phyloP scores from a whole-genome alignment of 192 early-diverging fungal species.

The Coemansia sp. region DNA sequence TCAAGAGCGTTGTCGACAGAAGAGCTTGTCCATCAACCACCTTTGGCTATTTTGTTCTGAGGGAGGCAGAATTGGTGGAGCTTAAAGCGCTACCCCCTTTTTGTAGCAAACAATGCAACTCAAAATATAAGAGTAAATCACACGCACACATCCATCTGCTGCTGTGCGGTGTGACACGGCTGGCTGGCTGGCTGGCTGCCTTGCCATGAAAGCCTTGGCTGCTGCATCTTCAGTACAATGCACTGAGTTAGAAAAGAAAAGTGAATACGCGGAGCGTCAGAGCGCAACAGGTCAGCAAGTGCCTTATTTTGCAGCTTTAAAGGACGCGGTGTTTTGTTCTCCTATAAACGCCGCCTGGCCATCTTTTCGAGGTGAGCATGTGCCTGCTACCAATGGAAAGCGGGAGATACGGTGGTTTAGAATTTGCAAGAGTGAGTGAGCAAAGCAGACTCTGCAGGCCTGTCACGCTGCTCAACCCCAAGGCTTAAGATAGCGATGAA shows the following conservation, averaged over 20 bases:
- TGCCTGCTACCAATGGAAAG: background rate
- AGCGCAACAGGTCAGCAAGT: background rate
- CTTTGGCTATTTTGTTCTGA: background rate
- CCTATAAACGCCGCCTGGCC: background rate
- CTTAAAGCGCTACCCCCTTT: background rate
- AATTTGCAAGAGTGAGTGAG: background rate
- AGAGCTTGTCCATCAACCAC: background rate
- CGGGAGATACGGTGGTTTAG: background rate
- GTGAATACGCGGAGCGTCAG: conserved; percentile 1
- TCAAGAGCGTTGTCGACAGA: background rate
- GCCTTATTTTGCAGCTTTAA: background rate
- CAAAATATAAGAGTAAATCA: no score
- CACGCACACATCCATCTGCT: background rate
- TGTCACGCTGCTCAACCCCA: background rate
- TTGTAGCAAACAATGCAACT: no score
- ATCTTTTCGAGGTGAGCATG: background rate
- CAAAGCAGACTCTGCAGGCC: background rate
- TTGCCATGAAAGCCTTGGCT: background rate
- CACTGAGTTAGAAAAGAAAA: background rate
- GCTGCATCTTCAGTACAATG: background rate
- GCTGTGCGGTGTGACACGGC: background rate
- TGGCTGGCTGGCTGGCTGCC: no score
- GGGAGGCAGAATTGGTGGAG: background rate
- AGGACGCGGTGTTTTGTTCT: background rate
- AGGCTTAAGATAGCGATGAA: background rate